Base-by-base conservation (phyloP, 2,329 filamentous ascomycete genomes). In the Fusarium marasasianum region DNA sequence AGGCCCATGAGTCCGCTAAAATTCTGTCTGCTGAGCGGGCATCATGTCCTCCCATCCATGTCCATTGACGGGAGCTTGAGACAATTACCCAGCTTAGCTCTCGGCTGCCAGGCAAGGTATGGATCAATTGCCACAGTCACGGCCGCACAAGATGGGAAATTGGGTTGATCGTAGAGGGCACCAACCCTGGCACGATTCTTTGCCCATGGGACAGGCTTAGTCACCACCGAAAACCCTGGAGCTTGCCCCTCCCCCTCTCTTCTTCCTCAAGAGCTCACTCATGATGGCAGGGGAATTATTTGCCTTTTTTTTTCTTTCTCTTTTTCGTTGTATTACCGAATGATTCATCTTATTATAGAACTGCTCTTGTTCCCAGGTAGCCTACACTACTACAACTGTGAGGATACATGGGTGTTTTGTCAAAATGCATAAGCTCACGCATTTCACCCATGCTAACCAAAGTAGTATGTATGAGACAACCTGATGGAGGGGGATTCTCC, bases 1-100 rank as follows among this genome's bases (percentile, higher is more conserved):
- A 74, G 71, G 71, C 63, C 59, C 71, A 74, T 50, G 61, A 74
- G 47, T 55, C 67, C 67, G 71, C 71, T 74, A 74, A 74, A 73
- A 73, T 48, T 40, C 60, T 48, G 41, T 69, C 72, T 74, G 71
- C 67, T 74, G 71, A 72, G 71, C 71, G 71, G 68, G 67, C 71
- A 41, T n/a, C 26, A 22, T 44, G 31, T 35, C 31, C 31, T 51
- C 15, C 31, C 48, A 51, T 24, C 48, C 48, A 51, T 35, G 31
- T 29, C 33, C n/a, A 38, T 35, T 31, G 38, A 55, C 31, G 40
- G 40, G 29, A 56, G 24, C 50, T 44, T 62, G 43, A 41, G 59
- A 55, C 44, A 62, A 40, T 26, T 57, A 61, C 22, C 29, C 24
- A 58, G 18, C 55, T n/a, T 61, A 55, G 48, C 37, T 40, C 53